These are phyloP conservation scores for Leucaena leucocephala DNA, from an alignment of 306 rosid genomes.

Conservation along the genomic window DNA sequence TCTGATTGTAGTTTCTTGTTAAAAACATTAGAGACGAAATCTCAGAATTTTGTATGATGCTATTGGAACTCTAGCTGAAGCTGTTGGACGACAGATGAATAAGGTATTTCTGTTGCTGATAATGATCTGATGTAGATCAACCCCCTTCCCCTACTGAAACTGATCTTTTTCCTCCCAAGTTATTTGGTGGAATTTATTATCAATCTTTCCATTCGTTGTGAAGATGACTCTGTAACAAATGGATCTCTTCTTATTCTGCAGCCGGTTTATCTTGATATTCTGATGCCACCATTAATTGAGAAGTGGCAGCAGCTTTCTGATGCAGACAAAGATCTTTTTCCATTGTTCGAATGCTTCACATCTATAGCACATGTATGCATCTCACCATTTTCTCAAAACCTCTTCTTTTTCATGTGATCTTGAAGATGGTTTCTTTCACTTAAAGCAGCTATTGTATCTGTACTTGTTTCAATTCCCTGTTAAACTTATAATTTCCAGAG, in stretches of 20 bases:
- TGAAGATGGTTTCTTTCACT: constrained; percentile 3
- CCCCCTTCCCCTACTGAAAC: background rate
- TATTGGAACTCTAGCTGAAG: constrained; percentile 98
- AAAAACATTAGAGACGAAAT: constrained; percentile 70
- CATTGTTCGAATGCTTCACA: constrained; percentile 93
- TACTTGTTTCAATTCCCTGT: constrained; percentile 15
- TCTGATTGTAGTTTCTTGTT: constrained; percentile 36
- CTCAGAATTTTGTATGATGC: constrained; percentile 97
- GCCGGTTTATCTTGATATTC: constrained; percentile 83
- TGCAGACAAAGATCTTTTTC: constrained; percentile 94
- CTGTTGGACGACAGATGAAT: constrained; percentile 88
- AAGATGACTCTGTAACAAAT: constrained; percentile 31
- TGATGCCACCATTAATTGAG: constrained; percentile 96
- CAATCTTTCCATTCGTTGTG: constrained; percentile 10
- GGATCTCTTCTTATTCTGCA: constrained; percentile 51
- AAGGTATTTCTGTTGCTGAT: constrained; percentile 49
- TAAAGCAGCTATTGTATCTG: constrained; percentile 18
- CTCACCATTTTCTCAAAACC: constrained; percentile 12
- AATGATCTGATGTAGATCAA: constrained; percentile 7
- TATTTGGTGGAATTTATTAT: constrained; percentile 18
- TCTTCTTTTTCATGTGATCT: background rate
- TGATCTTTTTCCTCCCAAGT: constrained; percentile 26
- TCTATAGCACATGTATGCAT: constrained; percentile 84
- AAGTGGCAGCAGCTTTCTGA: constrained; percentile 98
- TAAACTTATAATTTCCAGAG: constrained; percentile 9